phyloP scores from a whole-genome alignment of 2,329 filamentous ascomycete species.

The Neophaeococcomyces aloes region DNA sequence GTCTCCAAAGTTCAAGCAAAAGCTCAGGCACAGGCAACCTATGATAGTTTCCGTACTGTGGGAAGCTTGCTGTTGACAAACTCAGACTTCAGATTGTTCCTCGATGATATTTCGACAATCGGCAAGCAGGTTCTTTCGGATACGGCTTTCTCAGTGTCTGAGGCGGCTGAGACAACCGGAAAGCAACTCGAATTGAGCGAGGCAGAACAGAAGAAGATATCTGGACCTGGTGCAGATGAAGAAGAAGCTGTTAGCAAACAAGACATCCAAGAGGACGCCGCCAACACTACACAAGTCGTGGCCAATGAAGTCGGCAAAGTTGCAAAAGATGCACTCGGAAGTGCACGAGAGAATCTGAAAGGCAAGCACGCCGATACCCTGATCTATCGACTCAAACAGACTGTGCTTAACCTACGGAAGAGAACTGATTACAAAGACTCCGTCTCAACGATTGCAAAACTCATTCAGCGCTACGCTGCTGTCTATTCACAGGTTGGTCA shows the following conservation, averaged over 20 bases:
- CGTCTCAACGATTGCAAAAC: slow-evolving; percentile 62
- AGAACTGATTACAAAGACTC: slow-evolving; percentile 77
- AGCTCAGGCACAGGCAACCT: slow-evolving; percentile 63
- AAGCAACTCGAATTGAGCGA: slow-evolving; percentile 61
- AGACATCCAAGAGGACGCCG: slow-evolving; percentile 51
- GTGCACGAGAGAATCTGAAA: slow-evolving; percentile 60
- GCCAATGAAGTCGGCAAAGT: slow-evolving; percentile 30
- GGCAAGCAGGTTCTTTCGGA: slow-evolving; percentile 78
- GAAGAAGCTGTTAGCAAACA: slow-evolving; percentile 42
- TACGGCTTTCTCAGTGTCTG: slow-evolving; percentile 67
- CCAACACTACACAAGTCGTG: slow-evolving; percentile 40
- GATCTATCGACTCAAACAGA: slow-evolving; percentile 63
- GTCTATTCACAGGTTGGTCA: slow-evolving; percentile 65
- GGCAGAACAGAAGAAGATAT: slow-evolving; percentile 46
- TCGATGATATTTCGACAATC: slow-evolving; percentile 68
- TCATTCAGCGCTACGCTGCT: slow-evolving; percentile 68
- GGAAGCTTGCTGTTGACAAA: slow-evolving; percentile 80
- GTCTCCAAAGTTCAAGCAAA: slow-evolving; percentile 54
- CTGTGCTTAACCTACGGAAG: slow-evolving; percentile 62
- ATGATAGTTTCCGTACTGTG: slow-evolving; percentile 72
- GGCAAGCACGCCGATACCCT: slow-evolving; percentile 65
- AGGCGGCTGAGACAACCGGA: slow-evolving; percentile 63
- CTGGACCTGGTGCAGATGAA: slow-evolving; percentile 34
- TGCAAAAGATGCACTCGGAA: slow-evolving; percentile 52
- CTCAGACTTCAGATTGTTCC: slow-evolving; percentile 75